Percentiles rank a stretch among this genome's conserved stretches.
Conservation (phyloP, 1,139 yeast genomes). For the Geotrichum phurueaensis region DNA sequence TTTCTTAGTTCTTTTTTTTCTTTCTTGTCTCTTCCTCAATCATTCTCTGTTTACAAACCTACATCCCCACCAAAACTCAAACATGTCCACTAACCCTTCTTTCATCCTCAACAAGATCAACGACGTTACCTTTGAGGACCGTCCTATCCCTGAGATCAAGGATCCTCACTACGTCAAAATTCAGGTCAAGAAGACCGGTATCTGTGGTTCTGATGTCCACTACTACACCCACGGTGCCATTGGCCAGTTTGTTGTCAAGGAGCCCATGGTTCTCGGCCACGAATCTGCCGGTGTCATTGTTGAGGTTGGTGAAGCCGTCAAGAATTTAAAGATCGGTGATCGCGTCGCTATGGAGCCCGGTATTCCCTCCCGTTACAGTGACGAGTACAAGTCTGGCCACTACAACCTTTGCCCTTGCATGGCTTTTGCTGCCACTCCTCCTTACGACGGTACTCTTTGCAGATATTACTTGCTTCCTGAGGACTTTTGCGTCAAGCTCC, state of each 20-base stretch:
- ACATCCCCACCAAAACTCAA: background rate
- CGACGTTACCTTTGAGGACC: conserved; percentile 58
- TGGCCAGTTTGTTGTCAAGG: conserved; percentile 45
- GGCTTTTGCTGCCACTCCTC: conserved; percentile 87
- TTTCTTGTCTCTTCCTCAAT: background rate
- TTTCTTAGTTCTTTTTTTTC: too few relatives aligned
- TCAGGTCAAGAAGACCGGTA: conserved; percentile 72
- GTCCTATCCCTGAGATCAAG: conserved; percentile 55
- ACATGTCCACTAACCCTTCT: conserved; percentile 47
- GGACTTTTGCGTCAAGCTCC: conserved; percentile 74
- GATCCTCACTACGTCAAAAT: conserved; percentile 69
- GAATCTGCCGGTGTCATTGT: conserved; percentile 69
- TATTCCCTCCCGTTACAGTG: conserved; percentile 68
- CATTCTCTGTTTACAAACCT: background rate
- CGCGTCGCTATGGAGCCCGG: conserved; percentile 73
- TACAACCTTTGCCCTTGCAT: conserved; percentile 78
- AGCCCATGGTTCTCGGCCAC: conserved; percentile 51
- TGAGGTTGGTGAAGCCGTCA: conserved; percentile 60
- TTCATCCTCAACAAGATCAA: conserved; percentile 62
- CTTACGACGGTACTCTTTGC: conserved; percentile 61
- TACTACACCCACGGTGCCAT: conserved; percentile 74
- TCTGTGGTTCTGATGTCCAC: conserved; percentile 86
- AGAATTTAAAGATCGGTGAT: conserved; percentile 36
- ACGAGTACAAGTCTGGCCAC: conserved; percentile 66
- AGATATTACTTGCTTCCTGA: conserved; percentile 72